A percentile compares a stretch with the other conserved stretches of the same genome.
Evolutionary conservation across 2,329 filamentous ascomycete species (phyloP).

Genomic region (Phyllosticta paracitricarpa): DNA sequence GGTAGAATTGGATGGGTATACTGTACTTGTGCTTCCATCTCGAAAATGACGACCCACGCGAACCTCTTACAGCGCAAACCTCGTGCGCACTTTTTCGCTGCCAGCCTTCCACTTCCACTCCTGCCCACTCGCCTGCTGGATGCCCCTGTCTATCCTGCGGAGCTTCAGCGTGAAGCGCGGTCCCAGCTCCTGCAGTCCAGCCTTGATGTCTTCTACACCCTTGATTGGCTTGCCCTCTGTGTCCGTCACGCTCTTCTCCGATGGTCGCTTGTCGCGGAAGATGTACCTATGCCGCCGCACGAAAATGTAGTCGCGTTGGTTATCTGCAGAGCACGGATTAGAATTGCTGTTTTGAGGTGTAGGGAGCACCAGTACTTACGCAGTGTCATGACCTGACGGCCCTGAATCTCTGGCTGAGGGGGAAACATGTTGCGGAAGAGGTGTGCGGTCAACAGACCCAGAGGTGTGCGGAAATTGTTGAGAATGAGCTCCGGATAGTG

Average conservation of each 20-base stretch:
- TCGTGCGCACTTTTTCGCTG: constrained; percentile 89
- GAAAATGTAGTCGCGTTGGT: constrained; percentile 95
- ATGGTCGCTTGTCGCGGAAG: constrained; percentile 77
- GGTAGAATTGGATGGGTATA: neutral
- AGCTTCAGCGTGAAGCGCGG: constrained; percentile 79
- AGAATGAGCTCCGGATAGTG: constrained; percentile 84
- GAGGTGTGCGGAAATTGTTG: constrained; percentile 89
- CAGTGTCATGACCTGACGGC: constrained; percentile 80
- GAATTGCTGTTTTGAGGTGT: neutral
- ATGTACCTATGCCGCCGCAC: constrained; percentile 82
- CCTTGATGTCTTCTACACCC: constrained; percentile 75
- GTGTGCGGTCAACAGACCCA: constrained; percentile 76
- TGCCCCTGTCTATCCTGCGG: constrained; percentile 80
- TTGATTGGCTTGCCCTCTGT: constrained; percentile 74
- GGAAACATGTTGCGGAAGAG: constrained; percentile 76
- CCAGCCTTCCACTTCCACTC: constrained; percentile 96
- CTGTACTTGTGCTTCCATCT: neutral
- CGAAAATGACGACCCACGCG: no score
- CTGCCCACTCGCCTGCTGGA: constrained; percentile 64
- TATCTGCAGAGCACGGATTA: constrained; percentile 38
- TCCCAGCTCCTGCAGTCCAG: constrained; percentile 83
- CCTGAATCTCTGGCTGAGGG: constrained; percentile 69
- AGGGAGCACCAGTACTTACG: constrained; percentile 22
- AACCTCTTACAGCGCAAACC: constrained; percentile 66
- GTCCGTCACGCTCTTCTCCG: constrained; percentile 76